Base-by-base conservation (phyloP, 208 protist species). In the Leishmania tropica region DNA sequence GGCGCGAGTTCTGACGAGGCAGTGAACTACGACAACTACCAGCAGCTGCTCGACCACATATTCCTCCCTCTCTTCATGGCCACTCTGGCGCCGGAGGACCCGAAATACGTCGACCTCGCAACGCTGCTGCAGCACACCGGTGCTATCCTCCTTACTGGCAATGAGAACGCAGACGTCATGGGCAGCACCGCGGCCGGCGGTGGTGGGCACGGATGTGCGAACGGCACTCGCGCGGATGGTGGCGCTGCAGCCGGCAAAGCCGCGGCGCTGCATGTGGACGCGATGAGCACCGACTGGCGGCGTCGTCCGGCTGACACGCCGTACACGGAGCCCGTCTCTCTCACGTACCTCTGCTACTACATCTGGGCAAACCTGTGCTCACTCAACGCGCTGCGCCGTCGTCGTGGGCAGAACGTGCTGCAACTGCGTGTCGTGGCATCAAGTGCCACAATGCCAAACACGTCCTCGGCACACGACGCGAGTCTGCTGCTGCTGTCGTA, bases 31-130 rank as follows among this genome's bases (percentile, higher is more conserved):
- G 94, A 96, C 51, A 97, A 87, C 77, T 99, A 99, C 72, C 88
- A 99, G 79, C 93, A 99, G 80, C 90, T 99, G 70, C 80, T 99
- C 3, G 91, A 99, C 64, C 98, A 98, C 86, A 78, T 99, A 31
- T 99, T 99, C 84, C 82, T 95, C 11, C 99, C 99, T 1, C 94
- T 99, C 11, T 99, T 99, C 76, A 94, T 99, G 79, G 99, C 98
- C 0, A 99, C 99, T 28, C 76, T 97, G 31, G 90, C 99, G 42
- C 99, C 99, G 3, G 86, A 91, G 42, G 95, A 95, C 53, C 87
- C 91, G 10, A 95, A 94, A 62, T 94, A 93, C 79, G 92, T 98
- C 10, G 90, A 99, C 40, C 80, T 99, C 10, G 92, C 98, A 37
- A 76, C 90, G 28, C 97, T 99, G 77, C 90, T 99, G 53, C 70